These are phyloP conservation scores for Groenewaldozyma sp. DNA, from an alignment of 1,139 yeast species.

Conservation along the genomic window DNA sequence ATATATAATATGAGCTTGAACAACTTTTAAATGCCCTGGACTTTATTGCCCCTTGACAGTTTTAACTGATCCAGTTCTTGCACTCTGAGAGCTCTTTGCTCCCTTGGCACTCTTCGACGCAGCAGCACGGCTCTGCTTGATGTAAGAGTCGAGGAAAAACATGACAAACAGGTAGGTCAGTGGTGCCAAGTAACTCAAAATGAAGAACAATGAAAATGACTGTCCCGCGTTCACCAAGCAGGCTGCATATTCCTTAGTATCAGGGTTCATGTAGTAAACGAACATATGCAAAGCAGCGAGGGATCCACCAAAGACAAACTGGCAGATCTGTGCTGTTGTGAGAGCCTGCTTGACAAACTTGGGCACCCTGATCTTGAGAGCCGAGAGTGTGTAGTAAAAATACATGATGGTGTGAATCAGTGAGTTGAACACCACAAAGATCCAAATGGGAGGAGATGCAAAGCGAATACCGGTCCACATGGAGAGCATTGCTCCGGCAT, in stretches of 20 bases:
- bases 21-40: too few species aligned
- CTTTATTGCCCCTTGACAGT: too few species aligned
- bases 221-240: slow-evolving; percentile 56
- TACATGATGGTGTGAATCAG: slow-evolving; percentile 73
- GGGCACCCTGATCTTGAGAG: slow-evolving; percentile 55
- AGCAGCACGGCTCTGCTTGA: slow-evolving; percentile 6
- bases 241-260: slow-evolving; percentile 37
- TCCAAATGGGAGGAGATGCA: slow-evolving; percentile 73
- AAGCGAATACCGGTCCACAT: slow-evolving; percentile 76
- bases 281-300: slow-evolving; percentile 57
- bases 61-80: too few species aligned
- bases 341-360: slow-evolving; percentile 47
- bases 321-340: slow-evolving; percentile 63
- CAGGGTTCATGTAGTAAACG: slow-evolving; percentile 47
- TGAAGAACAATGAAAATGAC: slow-evolving; percentile 53
- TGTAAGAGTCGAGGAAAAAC: slow-evolving; percentile 59
- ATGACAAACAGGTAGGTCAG: slow-evolving; percentile 62
- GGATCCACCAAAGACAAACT: slow-evolving; percentile 62
- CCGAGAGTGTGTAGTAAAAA: slow-evolving; percentile 56
- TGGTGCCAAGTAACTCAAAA: slow-evolving; percentile 60
- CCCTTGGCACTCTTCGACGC: not conserved
- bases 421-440: slow-evolving; percentile 70
- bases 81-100: not conserved
- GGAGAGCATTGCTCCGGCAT: slow-evolving; percentile 74
- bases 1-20: too few species aligned